Conservation (phyloP, 164 flowering plant genomes). For the Dillenia turbinata region DNA sequence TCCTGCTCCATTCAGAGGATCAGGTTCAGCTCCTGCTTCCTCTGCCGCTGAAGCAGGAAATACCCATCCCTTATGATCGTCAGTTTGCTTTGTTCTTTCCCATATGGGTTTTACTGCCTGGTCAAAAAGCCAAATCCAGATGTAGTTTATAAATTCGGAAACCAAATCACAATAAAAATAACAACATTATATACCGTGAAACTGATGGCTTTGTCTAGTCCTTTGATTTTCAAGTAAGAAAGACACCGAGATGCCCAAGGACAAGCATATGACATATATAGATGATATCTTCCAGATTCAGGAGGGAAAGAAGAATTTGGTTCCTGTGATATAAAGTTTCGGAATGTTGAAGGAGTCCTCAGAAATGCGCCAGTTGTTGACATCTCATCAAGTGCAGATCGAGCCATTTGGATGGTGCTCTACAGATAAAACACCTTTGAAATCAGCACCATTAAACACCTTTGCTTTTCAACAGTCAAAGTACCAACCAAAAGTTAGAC, state of each 20-base stretch:
- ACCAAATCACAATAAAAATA: background rate
- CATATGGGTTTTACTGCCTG: constrained; percentile 84
- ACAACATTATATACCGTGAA: constrained; percentile 48
- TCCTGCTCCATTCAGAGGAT: constrained; percentile 68
- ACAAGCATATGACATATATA: constrained; percentile 88
- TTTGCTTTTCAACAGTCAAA: too few relatives aligned
- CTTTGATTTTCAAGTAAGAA: constrained; percentile 74
- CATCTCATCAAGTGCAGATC: constrained; percentile 72
- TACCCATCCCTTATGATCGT: constrained; percentile 97
- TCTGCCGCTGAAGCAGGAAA: constrained; percentile 64
- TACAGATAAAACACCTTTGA: constrained; percentile 12
- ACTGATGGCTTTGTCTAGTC: constrained; percentile 80
- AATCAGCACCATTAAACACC: too few relatives aligned
- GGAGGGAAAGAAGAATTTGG: constrained; percentile 66
- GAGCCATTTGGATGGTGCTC: constrained; percentile 60
- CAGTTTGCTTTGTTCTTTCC: constrained; percentile 79
- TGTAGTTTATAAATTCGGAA: background rate
- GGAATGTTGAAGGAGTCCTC: constrained; percentile 82
- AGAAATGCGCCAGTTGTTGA: constrained; percentile 78
- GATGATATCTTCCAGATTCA: constrained; percentile 88
- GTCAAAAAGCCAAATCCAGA: background rate
- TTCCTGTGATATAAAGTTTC: constrained; percentile 61
- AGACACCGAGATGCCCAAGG: constrained; percentile 99
- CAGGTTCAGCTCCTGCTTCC: constrained; percentile 82
- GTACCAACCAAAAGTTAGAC: too few relatives aligned